These are phyloP conservation scores for Lipomyces spencermartinsiae DNA, from an alignment of 805 yeast genomes.

Conservation along the genomic window DNA sequence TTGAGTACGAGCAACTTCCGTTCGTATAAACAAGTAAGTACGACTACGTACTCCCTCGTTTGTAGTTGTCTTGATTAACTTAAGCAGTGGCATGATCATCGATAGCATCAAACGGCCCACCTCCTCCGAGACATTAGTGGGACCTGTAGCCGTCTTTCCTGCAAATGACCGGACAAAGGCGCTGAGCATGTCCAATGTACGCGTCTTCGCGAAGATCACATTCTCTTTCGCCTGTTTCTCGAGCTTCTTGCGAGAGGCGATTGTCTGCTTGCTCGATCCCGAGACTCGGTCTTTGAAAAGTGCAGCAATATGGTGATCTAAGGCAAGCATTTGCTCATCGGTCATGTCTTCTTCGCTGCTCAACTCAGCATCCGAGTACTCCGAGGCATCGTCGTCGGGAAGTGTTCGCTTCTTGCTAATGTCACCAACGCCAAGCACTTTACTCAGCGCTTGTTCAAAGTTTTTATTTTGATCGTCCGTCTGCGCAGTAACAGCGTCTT, in stretches of 20 bases:
- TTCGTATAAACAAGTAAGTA: not conserved
- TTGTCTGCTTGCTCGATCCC: conserved; percentile 13
- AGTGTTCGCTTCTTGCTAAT: conserved; percentile 8
- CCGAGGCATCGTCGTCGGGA: conserved; percentile 16
- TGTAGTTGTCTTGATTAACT: conserved; percentile 6
- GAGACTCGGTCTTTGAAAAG: conserved; percentile 30
- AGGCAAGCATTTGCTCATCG: conserved; percentile 37
- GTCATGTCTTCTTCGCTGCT: conserved; percentile 30
- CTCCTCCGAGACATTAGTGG: not conserved
- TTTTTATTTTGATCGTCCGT: conserved; percentile 12
- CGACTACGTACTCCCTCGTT: not conserved
- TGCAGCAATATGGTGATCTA: conserved; percentile 25
- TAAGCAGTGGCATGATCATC: conserved; percentile 18
- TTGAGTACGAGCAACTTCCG: not conserved
- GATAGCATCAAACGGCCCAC: not conserved
- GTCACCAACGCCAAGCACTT: conserved; percentile 24
- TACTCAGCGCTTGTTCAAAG: conserved; percentile 29
- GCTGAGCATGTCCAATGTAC: conserved; percentile 12
- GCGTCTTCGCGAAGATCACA: conserved; percentile 11
- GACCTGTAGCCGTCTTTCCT: conserved; percentile 2
- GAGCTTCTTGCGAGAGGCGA: conserved; percentile 18
- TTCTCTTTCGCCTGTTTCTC: conserved; percentile 16
- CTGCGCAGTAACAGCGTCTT: conserved; percentile 10
- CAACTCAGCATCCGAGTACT: conserved; percentile 7
- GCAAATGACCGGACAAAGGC: conserved; percentile 2